Conservation (phyloP, 108 stramenopile genomes). For the Nitzschia palea region DNA sequence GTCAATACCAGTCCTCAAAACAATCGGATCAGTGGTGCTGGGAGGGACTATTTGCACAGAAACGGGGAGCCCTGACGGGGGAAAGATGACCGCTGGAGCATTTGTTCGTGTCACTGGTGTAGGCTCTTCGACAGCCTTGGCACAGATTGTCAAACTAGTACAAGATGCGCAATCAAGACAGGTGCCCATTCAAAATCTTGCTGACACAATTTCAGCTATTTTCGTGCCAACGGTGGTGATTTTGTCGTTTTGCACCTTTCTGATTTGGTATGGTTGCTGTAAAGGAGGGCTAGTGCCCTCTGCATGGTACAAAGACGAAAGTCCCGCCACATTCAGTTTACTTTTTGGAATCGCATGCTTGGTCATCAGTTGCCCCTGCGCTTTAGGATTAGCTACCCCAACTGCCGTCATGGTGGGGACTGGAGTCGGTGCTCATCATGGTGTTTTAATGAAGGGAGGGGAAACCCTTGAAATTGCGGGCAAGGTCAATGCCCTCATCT, state of each 20-base stretch:
- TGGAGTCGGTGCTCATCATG: slow-evolving; percentile 92
- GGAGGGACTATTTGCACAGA: slow-evolving; percentile 69
- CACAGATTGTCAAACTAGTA: slow-evolving; percentile 85
- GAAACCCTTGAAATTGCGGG: slow-evolving; percentile 88
- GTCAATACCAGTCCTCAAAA: slow-evolving; percentile 84
- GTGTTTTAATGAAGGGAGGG: slow-evolving; percentile 98
- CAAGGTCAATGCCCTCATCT: slow-evolving; percentile 79
- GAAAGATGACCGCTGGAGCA: slow-evolving; percentile 43
- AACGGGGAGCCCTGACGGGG: slow-evolving; percentile 13
- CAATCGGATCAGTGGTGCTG: slow-evolving; percentile 51
- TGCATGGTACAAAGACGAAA: slow-evolving; percentile 42
- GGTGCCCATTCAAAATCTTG: slow-evolving; percentile 92
- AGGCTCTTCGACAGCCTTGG: slow-evolving; percentile 69
- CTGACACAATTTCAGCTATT: slow-evolving; percentile 88
- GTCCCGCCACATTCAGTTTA: slow-evolving; percentile 37
- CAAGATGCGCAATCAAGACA: slow-evolving; percentile 93
- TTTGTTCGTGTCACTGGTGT: slow-evolving; percentile 81
- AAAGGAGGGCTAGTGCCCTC: slow-evolving; percentile 30
- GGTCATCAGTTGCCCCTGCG: slow-evolving; percentile 97
- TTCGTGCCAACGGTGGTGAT: slow-evolving; percentile 87
- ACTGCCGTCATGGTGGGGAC: slow-evolving; percentile 94
- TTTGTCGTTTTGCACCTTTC: slow-evolving; percentile 74
- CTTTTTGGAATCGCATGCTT: slow-evolving; percentile 84
- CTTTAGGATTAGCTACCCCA: slow-evolving; percentile 96
- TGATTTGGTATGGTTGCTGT: slow-evolving; percentile 59